phyloP scores from a whole-genome alignment of 192 early-diverging fungal species.

The Endogone sp. region DNA sequence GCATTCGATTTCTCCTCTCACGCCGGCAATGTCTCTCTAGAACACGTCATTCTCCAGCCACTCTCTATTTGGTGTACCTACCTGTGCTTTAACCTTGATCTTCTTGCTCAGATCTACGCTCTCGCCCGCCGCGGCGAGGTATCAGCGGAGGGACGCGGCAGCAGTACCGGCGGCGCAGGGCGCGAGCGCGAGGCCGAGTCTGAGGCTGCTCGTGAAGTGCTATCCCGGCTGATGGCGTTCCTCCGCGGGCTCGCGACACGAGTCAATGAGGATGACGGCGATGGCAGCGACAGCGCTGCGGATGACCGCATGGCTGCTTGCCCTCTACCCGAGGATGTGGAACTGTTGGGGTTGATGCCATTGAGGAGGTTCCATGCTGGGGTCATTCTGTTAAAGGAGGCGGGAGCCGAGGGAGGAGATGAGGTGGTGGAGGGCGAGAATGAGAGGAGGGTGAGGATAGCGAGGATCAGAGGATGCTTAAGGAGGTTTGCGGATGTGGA shows the following conservation, averaged over 20 bases:
- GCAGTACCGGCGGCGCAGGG: too few species aligned
- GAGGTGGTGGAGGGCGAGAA: conserved; percentile 1
- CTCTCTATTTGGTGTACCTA: conserved; percentile 21
- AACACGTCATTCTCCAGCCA: conserved; percentile 4
- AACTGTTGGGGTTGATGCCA: conserved; percentile 31
- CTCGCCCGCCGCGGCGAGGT: neutral
- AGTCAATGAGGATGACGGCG: too few species aligned
- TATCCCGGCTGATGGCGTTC: too few species aligned
- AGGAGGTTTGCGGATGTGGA: conserved; percentile 25
- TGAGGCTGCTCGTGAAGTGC: too few species aligned
- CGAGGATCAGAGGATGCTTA: conserved; percentile 26
- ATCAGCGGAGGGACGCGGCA: too few species aligned
- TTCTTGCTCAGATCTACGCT: conserved; percentile 18
- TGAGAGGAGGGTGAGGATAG: conserved; percentile 20
- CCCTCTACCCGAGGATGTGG: conserved; percentile 29
- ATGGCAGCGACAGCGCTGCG: too few species aligned
- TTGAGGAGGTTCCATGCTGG: conserved; percentile 21
- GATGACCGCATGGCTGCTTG: neutral
- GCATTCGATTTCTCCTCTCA: too few species aligned
- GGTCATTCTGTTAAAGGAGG: conserved; percentile 31
- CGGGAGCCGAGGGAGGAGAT: neutral
- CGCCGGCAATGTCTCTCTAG: too few species aligned
- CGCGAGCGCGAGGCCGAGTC: too few species aligned
- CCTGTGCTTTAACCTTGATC: conserved; percentile 7
- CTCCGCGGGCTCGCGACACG: too few species aligned